Base-by-base conservation (phyloP, 2,329 filamentous ascomycete species). In the Pyrenophora seminiperda region DNA sequence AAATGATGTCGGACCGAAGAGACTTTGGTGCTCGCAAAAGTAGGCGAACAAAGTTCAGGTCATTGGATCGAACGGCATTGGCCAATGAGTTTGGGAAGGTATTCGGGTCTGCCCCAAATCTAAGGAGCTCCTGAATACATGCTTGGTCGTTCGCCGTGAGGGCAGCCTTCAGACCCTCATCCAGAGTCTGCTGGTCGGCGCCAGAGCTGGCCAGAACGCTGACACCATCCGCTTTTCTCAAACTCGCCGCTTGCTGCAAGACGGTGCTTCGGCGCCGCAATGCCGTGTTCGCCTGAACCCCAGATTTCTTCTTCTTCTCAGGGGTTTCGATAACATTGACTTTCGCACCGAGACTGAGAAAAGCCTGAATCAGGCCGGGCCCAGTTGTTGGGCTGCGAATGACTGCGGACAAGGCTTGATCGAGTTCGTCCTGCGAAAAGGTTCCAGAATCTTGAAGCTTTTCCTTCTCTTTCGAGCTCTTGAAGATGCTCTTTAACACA, bases 341-440 rank as follows among this genome's bases (percentile, higher is more conserved):
- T 41, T 69, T 72, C 3, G 68, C 70, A 24, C 70, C 70, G 22
- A 71, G 55, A 38, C 50, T 58, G 10, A 73, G 47, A 37, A 71
- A 68, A 3, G 70, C 69, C 50, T 71, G 68, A 2, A 72, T 62
- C 5, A 72, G 58, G 7, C 68, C 68, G 15, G 66, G 59, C 14
- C 50, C 66, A 6, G 65, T 65, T 4, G 67, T 58, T 9, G 65
- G 59, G 40, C 63, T 65, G 34, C 65, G 61, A 37, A 73, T 64
- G 27, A 67, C 62, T 14, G 62, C 63, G n/a, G 64, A 70, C 32
- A 73, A 50, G 3, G 68, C 68, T 27, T 68, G 59, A 41, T 73
- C 70, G 20, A 73, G 53, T 41, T 73, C 70, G 14, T 72, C 69
- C 33, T 71, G 69, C 7, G 68, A 65, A 47, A 72, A 72, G 11